Percentiles rank a stretch among this genome's conserved stretches.
These are phyloP conservation scores for Scutellaria barbata DNA, from an alignment of 257 asterid species.

Conservation along the genomic window DNA sequence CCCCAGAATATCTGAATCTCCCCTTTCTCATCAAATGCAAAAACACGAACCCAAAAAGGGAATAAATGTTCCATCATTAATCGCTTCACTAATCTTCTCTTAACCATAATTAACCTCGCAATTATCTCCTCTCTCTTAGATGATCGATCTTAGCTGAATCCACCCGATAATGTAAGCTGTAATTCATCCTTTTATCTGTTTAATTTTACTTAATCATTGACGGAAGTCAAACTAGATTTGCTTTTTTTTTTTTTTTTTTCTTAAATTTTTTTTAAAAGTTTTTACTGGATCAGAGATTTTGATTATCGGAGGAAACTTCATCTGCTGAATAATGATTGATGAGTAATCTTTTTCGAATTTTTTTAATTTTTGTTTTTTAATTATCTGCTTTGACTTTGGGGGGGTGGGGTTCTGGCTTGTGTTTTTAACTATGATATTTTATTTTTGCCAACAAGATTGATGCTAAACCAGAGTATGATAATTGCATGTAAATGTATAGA, in stretches of 20 bases:
- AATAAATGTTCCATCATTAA: slow-evolving; percentile 4
- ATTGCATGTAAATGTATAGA: background rate
- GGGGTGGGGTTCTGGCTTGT: background rate
- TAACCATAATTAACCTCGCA: slow-evolving; percentile 20
- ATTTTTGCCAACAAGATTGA: background rate
- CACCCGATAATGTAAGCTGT: slow-evolving; percentile 25
- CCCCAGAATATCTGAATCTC: slow-evolving; percentile 34
- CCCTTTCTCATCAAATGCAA: background rate
- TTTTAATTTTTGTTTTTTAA: background rate
- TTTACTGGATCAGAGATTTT: slow-evolving; percentile 13
- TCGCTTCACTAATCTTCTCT: slow-evolving; percentile 18
- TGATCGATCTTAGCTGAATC: slow-evolving; percentile 26
- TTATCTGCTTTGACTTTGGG: background rate
- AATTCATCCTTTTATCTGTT: background rate
- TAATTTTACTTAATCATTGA: background rate
- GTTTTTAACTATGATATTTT: background rate
- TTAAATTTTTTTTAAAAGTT: background rate
- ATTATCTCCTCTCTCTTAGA: slow-evolving; percentile 10
- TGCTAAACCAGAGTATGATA: no score
- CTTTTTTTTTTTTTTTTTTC: background rate
- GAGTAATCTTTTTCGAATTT: background rate
- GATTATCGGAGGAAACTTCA: background rate
- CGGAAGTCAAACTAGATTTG: slow-evolving; percentile 13
- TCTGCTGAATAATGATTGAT: background rate
- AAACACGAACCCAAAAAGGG: background rate